Evolutionary conservation across 768 basidiomycete species (phyloP).

Genomic region (Tubosaeta sp.): DNA sequence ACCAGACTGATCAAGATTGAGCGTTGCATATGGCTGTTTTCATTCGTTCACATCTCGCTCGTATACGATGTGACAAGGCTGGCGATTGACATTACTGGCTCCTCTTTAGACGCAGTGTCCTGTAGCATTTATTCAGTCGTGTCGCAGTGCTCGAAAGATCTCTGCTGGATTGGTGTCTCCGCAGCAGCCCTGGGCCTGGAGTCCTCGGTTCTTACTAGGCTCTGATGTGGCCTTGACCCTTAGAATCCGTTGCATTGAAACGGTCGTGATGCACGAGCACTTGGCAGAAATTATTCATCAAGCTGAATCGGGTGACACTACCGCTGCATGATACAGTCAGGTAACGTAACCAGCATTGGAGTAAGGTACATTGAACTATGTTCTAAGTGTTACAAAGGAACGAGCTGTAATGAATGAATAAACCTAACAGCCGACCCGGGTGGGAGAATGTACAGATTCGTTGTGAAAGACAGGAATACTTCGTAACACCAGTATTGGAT

Average conservation of each 20-base stretch:
- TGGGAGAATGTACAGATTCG: not conserved
- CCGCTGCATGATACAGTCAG: not conserved
- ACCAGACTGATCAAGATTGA: constrained; percentile 73
- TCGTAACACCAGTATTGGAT: constrained; percentile 4
- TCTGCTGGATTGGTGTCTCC: not conserved
- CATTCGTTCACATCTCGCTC: not conserved
- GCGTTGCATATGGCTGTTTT: constrained; percentile 5
- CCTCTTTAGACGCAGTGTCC: not conserved
- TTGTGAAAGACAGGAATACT: not conserved
- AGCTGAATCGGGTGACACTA: not conserved
- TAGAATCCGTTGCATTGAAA: not conserved
- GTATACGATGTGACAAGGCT: too few species aligned
- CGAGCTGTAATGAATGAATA: not conserved
- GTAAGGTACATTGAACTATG: not conserved
- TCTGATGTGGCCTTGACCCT: not conserved
- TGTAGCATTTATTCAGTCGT: not conserved
- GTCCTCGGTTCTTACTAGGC: not conserved
- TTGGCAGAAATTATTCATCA: not conserved
- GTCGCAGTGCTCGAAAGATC: not conserved
- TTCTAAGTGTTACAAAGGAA: not conserved
- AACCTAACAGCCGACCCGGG: not conserved
- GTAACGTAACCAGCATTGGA: not conserved
- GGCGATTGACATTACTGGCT: not conserved
- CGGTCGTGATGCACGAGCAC: not conserved
- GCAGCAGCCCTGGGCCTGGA: not conserved